These are phyloP conservation scores for Elsinoe fawcettii DNA, from an alignment of 2,329 filamentous ascomycete species.

Conservation along the genomic window DNA sequence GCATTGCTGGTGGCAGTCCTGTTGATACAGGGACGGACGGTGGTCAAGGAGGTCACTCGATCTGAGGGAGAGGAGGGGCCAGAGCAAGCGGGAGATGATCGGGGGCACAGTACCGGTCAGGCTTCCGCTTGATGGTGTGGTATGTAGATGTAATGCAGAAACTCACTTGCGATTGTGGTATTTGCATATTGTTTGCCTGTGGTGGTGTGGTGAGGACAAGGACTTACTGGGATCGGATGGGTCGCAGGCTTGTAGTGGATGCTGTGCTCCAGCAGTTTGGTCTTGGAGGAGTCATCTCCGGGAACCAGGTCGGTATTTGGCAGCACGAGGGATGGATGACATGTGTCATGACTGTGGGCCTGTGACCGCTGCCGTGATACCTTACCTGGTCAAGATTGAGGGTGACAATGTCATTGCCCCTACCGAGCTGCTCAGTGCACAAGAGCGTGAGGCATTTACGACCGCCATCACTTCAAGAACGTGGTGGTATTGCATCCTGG, in stretches of 20 bases:
- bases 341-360: background rate
- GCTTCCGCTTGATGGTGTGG: background rate
- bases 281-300: background rate
- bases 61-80: background rate
- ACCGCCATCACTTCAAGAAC: background rate
- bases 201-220: background rate
- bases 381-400: no score
- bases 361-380: background rate
- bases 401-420: background rate
- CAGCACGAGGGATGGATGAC: background rate
- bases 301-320: background rate
- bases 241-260: background rate
- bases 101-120: conserved; percentile 6
- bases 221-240: background rate
- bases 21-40: conserved; percentile 17
- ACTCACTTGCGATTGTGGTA: background rate
- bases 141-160: background rate
- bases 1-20: conserved; percentile 50
- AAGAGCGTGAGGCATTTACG: background rate
- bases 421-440: background rate
- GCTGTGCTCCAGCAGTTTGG: background rate
- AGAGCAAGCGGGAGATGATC: background rate
- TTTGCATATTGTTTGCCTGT: background rate
- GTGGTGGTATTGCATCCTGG: background rate
- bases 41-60: background rate